Evolutionary conservation across 1,139 yeast genomes (phyloP).

Genomic region (Candida neerlandica): DNA sequence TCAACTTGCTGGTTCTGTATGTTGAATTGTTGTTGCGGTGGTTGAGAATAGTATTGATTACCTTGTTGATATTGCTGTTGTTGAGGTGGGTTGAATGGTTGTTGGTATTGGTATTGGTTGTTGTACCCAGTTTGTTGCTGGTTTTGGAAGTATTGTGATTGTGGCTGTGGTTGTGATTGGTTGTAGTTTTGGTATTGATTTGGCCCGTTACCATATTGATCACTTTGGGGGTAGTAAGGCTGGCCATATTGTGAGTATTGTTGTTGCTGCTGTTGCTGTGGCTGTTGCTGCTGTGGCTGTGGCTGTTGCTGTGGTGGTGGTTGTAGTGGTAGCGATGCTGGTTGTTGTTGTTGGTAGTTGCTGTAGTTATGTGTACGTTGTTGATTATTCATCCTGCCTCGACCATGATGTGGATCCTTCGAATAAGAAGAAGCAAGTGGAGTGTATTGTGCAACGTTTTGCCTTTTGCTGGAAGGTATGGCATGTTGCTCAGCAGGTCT

Average conservation of each 20-base stretch:
- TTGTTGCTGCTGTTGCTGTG: background rate
- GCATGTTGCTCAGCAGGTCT: constrained; percentile 5
- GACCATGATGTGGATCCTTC: background rate
- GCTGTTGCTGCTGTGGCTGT: background rate
- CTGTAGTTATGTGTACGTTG: constrained; percentile 4
- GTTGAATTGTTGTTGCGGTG: constrained; percentile 12
- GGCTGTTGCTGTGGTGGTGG: background rate
- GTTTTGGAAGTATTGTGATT: constrained; percentile 3
- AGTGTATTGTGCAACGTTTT: constrained; percentile 19
- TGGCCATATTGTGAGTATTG: constrained; percentile 13
- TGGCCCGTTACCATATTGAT: background rate
- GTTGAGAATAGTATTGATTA: constrained; percentile 13
- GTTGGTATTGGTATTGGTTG: constrained; percentile 9
- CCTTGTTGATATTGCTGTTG: constrained; percentile 10
- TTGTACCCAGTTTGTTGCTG: constrained; percentile 1
- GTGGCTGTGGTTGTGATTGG: constrained; percentile 7
- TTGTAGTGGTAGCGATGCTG: constrained; percentile 4
- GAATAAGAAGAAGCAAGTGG: constrained; percentile 10
- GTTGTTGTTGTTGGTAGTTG: constrained; percentile 4
- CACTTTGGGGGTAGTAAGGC: constrained; percentile 14
- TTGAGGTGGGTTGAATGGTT: constrained; percentile 10
- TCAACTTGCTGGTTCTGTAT: constrained; percentile 13
- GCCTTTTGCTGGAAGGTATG: constrained; percentile 14
- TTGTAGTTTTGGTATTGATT: constrained; percentile 5
- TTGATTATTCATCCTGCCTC: constrained; percentile 14